Conservation (phyloP, 345 rosid species). For the Murraya koenigii region DNA sequence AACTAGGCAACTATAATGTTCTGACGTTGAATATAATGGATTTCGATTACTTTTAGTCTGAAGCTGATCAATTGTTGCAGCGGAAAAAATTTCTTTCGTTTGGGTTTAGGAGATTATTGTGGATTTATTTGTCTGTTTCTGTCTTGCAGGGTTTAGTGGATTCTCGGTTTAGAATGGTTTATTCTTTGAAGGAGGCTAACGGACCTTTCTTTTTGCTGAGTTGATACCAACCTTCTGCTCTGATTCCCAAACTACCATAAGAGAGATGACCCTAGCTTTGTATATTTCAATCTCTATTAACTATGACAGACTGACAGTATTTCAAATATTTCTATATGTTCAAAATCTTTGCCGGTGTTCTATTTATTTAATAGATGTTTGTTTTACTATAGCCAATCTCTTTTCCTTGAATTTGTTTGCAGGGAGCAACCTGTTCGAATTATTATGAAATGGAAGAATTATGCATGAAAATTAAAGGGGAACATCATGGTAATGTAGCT, state of each 20-base stretch:
- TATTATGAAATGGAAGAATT: constrained; percentile 5
- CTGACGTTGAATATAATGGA: neutral
- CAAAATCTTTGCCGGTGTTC: neutral
- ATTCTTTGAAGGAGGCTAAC: constrained; percentile 7
- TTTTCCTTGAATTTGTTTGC: constrained; percentile 7
- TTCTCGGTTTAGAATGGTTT: neutral
- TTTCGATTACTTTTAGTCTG: neutral
- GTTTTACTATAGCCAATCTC: neutral
- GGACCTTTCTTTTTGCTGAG: constrained; percentile 13
- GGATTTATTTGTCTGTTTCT: neutral
- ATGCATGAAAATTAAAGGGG: constrained; percentile 24
- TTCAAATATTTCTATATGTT: neutral
- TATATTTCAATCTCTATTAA: constrained; percentile 4
- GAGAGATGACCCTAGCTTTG: constrained; percentile 12
- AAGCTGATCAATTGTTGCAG: neutral
- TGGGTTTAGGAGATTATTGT: neutral
- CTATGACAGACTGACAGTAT: neutral
- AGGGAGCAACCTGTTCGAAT: constrained; percentile 13
- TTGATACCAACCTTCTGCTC: constrained; percentile 14
- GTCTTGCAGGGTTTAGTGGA: constrained; percentile 23
- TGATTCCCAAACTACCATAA: constrained; percentile 13
- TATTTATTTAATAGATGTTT: neutral
- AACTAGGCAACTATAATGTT: neutral
- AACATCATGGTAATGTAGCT: constrained; percentile 9
- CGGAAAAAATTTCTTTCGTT: neutral